Evolutionary conservation across 805 yeast species (phyloP).

Genomic region (Jamesozyma lodderae): DNA sequence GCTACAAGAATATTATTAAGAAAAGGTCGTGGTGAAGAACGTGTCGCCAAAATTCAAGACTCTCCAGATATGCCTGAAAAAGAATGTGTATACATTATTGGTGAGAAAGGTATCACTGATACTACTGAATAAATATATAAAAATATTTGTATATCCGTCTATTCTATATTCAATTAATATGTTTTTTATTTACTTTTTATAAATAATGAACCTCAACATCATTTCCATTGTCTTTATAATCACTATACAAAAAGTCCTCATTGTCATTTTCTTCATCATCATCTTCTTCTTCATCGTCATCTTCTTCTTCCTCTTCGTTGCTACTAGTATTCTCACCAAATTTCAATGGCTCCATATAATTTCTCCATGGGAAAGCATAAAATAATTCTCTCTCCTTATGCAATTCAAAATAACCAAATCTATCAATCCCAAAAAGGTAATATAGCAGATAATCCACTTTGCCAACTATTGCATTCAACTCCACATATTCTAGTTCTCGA

Average conservation of each 20-base stretch:
- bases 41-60: conserved; percentile 72
- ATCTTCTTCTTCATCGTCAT: neutral
- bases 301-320: neutral
- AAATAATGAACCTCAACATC: too few species aligned
- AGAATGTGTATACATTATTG: conserved; percentile 66
- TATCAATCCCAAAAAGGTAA: conserved; percentile 20
- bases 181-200: too few species aligned
- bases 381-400: conserved; percentile 16
- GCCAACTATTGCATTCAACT: conserved; percentile 8
- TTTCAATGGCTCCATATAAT: conserved; percentile 11
- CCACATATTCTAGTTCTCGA: conserved; percentile 21
- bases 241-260: too few species aligned
- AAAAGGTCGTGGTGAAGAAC: conserved; percentile 71
- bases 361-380: conserved; percentile 10
- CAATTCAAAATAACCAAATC: conserved; percentile 20
- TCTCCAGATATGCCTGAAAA: conserved; percentile 78
- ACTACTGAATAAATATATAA: conserved; percentile 29
- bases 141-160: too few species aligned
- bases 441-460: conserved; percentile 16
- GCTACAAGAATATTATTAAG: conserved; percentile 66
- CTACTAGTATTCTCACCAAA: conserved; percentile 2
- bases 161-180: too few species aligned
- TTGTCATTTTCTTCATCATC: neutral
- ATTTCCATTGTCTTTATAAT: too few species aligned
- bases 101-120: conserved; percentile 60